These are phyloP conservation scores for Naganishia kalamii DNA, from an alignment of 768 basidiomycete genomes.

Conservation along the genomic window DNA sequence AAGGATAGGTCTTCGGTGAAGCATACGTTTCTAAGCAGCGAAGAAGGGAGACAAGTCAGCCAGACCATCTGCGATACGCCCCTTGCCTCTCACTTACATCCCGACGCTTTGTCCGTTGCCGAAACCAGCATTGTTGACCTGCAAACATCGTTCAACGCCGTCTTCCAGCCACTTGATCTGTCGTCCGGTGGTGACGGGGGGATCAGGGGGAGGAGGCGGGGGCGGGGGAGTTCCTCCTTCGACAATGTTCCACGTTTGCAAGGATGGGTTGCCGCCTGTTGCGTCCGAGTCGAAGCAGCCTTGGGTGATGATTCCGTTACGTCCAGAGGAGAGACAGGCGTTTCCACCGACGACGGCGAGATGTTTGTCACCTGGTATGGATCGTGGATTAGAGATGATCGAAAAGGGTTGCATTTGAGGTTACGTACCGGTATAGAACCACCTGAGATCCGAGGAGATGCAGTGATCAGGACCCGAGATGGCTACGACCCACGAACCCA, in stretches of 20 bases:
- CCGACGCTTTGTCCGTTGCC: constrained; percentile 2
- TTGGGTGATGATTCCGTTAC: neutral
- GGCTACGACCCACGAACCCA: neutral
- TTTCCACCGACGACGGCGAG: neutral
- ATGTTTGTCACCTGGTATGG: neutral
- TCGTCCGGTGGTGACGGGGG: neutral
- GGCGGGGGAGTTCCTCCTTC: neutral
- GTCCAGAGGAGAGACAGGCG: neutral
- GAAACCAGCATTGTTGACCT: constrained; percentile 9
- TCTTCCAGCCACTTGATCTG: constrained; percentile 5
- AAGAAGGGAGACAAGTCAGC: neutral
- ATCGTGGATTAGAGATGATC: neutral
- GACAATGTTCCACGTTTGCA: neutral
- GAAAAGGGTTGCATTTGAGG: neutral
- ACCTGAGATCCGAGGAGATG: neutral
- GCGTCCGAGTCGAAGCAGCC: neutral
- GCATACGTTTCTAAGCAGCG: neutral
- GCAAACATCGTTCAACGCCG: constrained; percentile 10
- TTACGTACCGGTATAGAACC: constrained; percentile 1
- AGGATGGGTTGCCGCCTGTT: neutral
- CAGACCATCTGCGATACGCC: neutral
- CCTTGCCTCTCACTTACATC: neutral
- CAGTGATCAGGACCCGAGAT: too few relatives aligned
- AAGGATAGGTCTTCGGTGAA: neutral
- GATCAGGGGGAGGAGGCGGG: neutral